These are phyloP conservation scores for Neurospora sp. DNA, from an alignment of 495 filamentous ascomycete genomes.

Conservation along the genomic window DNA sequence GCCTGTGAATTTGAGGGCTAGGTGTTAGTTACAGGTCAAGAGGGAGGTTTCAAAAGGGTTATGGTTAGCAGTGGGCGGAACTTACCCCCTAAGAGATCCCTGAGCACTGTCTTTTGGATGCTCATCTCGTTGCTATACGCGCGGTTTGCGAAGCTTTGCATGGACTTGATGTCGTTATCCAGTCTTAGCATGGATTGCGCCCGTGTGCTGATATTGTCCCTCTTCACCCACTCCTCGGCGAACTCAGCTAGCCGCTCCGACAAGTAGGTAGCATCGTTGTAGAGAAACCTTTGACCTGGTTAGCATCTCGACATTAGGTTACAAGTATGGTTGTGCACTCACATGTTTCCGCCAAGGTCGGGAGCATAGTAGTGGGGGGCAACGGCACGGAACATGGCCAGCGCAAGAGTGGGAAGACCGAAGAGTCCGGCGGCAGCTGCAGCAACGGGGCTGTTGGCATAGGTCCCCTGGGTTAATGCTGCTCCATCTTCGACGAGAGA, in stretches of 20 bases:
- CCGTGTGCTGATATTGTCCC: constrained; percentile 32
- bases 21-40: not conserved
- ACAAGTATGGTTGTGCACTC: constrained; percentile 6
- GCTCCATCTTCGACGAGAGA: constrained; percentile 62
- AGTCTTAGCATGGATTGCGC: constrained; percentile 48
- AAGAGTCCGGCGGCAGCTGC: constrained; percentile 67
- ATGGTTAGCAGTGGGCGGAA: constrained; percentile 16
- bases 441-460: constrained; percentile 42
- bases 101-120: constrained; percentile 69
- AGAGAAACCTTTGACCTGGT: constrained; percentile 52
- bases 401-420: constrained; percentile 67
- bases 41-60: not conserved
- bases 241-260: constrained; percentile 59
- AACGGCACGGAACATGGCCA: constrained; percentile 86
- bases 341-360: constrained; percentile 65
- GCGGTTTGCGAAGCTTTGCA: constrained; percentile 71
- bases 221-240: constrained; percentile 37
- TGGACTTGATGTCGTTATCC: constrained; percentile 56
- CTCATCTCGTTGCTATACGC: constrained; percentile 83
- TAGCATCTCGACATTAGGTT: not conserved
- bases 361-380: constrained; percentile 68
- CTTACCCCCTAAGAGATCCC: constrained; percentile 74
- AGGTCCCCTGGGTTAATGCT: constrained; percentile 38
- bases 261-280: constrained; percentile 82
- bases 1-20: constrained; percentile 10